phyloP scores from a whole-genome alignment of 768 basidiomycete genomes.

The Leccinum fibrillosum region DNA sequence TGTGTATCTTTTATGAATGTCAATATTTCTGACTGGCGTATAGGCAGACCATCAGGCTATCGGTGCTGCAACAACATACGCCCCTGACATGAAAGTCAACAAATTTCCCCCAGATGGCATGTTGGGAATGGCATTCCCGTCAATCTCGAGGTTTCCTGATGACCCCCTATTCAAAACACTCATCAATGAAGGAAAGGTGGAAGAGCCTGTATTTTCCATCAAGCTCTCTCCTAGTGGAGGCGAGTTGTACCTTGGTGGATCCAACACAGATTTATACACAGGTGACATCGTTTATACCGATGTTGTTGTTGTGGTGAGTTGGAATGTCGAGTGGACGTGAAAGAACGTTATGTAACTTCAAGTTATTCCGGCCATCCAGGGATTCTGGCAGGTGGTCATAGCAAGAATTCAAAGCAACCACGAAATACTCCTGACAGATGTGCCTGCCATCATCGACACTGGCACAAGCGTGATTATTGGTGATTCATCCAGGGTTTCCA shows the following conservation, averaged over 20 bases:
- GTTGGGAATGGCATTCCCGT: not conserved
- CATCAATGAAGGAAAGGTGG: not conserved
- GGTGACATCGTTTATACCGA: not conserved
- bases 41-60: not conserved
- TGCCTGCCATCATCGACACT: not conserved
- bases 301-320: not conserved
- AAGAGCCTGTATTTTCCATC: not conserved
- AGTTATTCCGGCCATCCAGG: not conserved
- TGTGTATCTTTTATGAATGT: not conserved
- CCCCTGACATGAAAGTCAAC: not conserved
- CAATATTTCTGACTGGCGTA: not conserved
- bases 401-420: not conserved
- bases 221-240: not conserved
- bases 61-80: not conserved
- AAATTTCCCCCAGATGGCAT: not conserved
- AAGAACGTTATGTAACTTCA: not conserved
- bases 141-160: not conserved
- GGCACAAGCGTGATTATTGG: not conserved
- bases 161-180: not conserved
- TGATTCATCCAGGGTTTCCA: not conserved
- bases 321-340: not conserved
- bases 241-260: not conserved
- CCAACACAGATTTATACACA: not conserved
- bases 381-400: not conserved
- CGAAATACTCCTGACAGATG: not conserved